phyloP scores from a whole-genome alignment of 1,139 yeast species.

The Scheffersomyces segobiensis region DNA sequence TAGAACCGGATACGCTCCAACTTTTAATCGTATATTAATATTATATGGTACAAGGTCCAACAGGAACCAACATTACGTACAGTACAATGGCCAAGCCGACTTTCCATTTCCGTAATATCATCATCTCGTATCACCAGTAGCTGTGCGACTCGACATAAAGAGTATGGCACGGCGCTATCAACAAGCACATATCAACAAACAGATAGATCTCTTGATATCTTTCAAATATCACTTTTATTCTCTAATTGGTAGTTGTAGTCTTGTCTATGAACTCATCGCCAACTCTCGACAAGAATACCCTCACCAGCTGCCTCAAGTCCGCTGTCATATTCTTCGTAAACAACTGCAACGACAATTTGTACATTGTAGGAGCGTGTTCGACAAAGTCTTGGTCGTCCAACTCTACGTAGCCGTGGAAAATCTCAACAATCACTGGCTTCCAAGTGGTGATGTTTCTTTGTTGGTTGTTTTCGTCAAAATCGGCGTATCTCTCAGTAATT shows the following conservation, averaged over 20 bases:
- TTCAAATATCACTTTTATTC: neutral
- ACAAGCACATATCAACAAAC: too few relatives aligned
- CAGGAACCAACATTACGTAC: neutral
- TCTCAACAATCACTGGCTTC: slow-evolving; percentile 90
- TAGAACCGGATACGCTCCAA: neutral
- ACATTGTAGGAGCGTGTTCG: slow-evolving; percentile 63
- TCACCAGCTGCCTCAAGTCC: slow-evolving; percentile 69
- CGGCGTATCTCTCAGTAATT: slow-evolving; percentile 68
- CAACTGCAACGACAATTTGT: slow-evolving; percentile 63
- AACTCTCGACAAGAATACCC: slow-evolving; percentile 64
- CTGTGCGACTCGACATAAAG: neutral
- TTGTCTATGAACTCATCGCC: slow-evolving; percentile 55
- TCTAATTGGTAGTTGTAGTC: neutral
- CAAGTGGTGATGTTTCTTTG: slow-evolving; percentile 81
- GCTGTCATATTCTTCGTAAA: slow-evolving; percentile 68
- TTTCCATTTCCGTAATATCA: neutral
- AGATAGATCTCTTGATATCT: neutral
- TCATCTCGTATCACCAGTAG: neutral
- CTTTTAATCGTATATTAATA: neutral
- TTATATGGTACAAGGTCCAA: neutral
- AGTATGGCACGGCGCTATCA: too few relatives aligned
- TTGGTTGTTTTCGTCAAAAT: slow-evolving; percentile 73
- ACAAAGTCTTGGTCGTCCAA: slow-evolving; percentile 76
- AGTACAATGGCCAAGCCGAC: neutral
- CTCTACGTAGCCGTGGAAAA: slow-evolving; percentile 77